Evolutionary conservation across 768 basidiomycete genomes (phyloP), one percentile per base, ranked within the genome.

Genomic region (Mrakia blollopis): DNA sequence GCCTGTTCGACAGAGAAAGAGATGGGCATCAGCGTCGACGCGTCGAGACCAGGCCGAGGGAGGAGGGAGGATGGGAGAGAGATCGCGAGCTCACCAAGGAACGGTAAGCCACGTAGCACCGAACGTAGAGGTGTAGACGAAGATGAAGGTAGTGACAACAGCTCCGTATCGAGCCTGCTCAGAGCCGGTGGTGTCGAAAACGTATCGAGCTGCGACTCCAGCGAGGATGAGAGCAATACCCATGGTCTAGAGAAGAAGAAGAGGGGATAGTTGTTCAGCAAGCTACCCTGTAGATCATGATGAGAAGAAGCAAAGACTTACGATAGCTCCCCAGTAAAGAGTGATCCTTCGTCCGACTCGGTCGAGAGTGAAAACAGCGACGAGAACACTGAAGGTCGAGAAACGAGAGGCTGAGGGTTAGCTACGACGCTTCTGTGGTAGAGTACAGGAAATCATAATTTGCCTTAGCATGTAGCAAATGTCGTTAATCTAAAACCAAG

Each of bases 81-180:
- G 39, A 41, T 41, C 39, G 47, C 14, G 3, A 7, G 7, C 47
- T 50, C 47, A 50, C 71, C 78, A 80, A 13, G 79, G 80, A 10
- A 79, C 80, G 10, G 80, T 80, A 5, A 80, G 41, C 80, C 80
- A 80, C 1, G 79, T 78, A 25, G 79, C 78, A 18, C 80, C 80
- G 52, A 80, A 80, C 11, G 76, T 78, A 0, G 77, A 70, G 0
- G 80, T 80, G 75, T 79, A 80, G 8, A 80, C 14, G 39, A 80
- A 79, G 13, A 72, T 71, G 39, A 76, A 74, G 25, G 73, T 72
- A 8, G 78, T 75, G 6, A 78, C 79, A 11, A 80, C 73, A 8
- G 79, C 80, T 23, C 79, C 77, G 67, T 73, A 76, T 23, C 68
- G 32, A 16, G 78, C 62, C 21, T 54, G 72, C 11, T 63, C 72